A percentile compares a stretch with the other conserved stretches of the same genome.
Evolutionary conservation across 345 rosid genomes (phyloP).

Genomic region (Rhodomyrtus tomentosa): DNA sequence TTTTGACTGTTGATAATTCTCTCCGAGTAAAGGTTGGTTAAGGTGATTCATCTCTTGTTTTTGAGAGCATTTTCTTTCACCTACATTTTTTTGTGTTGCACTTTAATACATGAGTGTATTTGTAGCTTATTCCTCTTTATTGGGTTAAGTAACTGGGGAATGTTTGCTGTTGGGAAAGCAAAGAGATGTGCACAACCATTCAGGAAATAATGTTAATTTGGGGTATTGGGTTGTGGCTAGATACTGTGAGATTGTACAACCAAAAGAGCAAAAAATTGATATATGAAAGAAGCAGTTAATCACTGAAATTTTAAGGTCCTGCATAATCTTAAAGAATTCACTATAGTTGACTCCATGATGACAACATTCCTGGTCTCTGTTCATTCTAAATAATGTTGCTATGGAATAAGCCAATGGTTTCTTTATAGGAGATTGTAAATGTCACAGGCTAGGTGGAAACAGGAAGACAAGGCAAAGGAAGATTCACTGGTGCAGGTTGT

Average conservation of each 20-base stretch:
- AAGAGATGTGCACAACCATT: neutral
- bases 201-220: neutral
- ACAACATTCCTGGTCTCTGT: neutral
- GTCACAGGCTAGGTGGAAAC: constrained; percentile 74
- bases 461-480: constrained; percentile 52
- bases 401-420: constrained; percentile 11
- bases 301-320: neutral
- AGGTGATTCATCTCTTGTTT: neutral
- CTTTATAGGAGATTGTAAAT: constrained; percentile 1
- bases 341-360: neutral
- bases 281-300: neutral
- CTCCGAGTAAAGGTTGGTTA: neutral
- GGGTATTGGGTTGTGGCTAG: neutral
- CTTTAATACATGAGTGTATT: neutral
- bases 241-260: neutral
- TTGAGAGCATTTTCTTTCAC: neutral
- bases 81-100: neutral
- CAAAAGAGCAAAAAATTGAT: neutral
- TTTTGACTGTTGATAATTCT: neutral
- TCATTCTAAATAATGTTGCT: neutral
- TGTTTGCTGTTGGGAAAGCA: neutral
- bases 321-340: neutral
- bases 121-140: neutral
- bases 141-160: neutral
- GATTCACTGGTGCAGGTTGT: constrained; percentile 30